A percentile compares a stretch with the other conserved stretches of the same genome.
Conservation (phyloP, 495 filamentous ascomycete genomes). For the Paragyromitra xinjiangensis region DNA sequence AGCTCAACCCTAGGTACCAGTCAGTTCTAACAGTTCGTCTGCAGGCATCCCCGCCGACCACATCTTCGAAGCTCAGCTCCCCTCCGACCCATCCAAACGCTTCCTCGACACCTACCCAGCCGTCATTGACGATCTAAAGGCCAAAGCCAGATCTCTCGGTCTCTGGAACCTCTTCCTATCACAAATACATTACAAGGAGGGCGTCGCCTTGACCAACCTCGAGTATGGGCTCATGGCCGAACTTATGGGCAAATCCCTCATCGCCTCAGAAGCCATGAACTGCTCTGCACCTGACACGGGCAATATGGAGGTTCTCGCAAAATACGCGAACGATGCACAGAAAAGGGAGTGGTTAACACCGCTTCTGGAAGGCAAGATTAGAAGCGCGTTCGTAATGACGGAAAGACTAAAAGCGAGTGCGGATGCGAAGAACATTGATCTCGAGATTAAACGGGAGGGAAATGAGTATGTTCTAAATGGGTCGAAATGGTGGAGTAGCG, state of each 20-base stretch:
- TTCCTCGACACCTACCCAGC: conserved; percentile 70
- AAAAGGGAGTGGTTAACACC: conserved; percentile 87
- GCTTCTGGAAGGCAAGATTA: conserved; percentile 82
- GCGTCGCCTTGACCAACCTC: conserved; percentile 87
- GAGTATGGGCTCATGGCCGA: conserved; percentile 96
- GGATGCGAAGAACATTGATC: conserved; percentile 86
- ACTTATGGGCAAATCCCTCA: conserved; percentile 78
- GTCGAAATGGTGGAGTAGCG: conserved; percentile 95
- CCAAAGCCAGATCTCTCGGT: conserved; percentile 80
- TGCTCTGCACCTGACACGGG: conserved; percentile 92
- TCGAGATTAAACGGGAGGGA: conserved; percentile 81
- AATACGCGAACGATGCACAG: conserved; percentile 90
- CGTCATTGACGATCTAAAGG: conserved; percentile 88
- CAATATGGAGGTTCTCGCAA: conserved; percentile 95
- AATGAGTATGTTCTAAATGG: conserved; percentile 87
- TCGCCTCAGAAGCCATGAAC: conserved; percentile 88
- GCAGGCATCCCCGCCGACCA: conserved; percentile 57
- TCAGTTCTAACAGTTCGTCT: background rate
- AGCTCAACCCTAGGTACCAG: background rate
- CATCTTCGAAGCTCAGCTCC: conserved; percentile 47
- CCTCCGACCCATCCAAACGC: conserved; percentile 52
- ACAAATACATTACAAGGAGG: conserved; percentile 92
- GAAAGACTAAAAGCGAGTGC: conserved; percentile 85
- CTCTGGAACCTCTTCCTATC: conserved; percentile 99
- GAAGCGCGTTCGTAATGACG: conserved; percentile 93